Percentiles rank a stretch among this genome's conserved stretches.
Evolutionary conservation across 179 eudicot genomes (phyloP).

Genomic region (Silene noctiflora): DNA sequence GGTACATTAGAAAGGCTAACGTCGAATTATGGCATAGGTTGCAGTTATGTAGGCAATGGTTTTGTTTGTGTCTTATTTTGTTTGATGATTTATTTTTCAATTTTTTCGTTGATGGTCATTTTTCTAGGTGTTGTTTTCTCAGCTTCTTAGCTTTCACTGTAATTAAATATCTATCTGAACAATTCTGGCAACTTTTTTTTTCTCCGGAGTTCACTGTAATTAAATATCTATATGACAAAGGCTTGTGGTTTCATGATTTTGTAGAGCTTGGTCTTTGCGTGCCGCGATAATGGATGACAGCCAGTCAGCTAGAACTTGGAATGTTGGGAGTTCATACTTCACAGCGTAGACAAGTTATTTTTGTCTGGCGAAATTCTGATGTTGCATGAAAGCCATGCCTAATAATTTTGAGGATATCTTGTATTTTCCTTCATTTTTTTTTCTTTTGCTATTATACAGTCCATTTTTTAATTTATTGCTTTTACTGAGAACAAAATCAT

Average conservation of each 20-base stretch:
- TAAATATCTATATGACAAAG: no score
- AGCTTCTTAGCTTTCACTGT: background rate
- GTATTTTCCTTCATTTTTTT: background rate
- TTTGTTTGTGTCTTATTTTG: no score
- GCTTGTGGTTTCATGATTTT: background rate
- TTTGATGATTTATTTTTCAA: no score
- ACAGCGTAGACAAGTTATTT: slow-evolving; percentile 3
- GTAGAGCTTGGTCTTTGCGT: slow-evolving; percentile 62
- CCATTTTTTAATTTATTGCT: background rate
- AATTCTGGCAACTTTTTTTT: no score
- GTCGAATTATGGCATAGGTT: no score
- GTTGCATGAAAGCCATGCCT: slow-evolving; percentile 10
- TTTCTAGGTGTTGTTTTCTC: background rate
- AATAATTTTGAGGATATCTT: slow-evolving; percentile 1
- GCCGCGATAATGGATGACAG: slow-evolving; percentile 33
- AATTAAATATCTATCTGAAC: background rate
- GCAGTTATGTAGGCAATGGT: no score
- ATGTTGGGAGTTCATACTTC: background rate
- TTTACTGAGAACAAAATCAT: background rate
- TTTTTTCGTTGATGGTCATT: no score
- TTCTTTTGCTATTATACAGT: background rate
- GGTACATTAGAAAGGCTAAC: no score
- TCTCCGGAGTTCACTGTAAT: no score
- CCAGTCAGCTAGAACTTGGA: background rate
- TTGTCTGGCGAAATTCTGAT: background rate